phyloP scores from a whole-genome alignment of 106 monocot species.

The Posidonia australis region DNA sequence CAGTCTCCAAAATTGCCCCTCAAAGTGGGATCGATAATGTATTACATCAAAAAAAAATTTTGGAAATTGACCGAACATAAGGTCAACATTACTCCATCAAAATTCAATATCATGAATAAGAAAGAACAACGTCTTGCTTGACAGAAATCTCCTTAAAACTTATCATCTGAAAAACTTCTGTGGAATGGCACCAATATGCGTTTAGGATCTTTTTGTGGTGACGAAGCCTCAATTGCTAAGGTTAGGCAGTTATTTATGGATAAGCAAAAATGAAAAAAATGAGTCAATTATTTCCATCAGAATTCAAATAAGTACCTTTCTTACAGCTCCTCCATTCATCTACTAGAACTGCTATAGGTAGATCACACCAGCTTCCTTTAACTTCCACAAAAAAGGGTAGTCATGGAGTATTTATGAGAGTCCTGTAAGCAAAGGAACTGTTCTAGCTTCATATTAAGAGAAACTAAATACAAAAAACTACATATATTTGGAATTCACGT shows the following conservation, averaged over 20 bases:
- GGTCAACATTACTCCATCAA: too few relatives aligned
- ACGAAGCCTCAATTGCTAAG: slow-evolving; percentile 66
- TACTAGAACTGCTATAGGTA: slow-evolving; percentile 54
- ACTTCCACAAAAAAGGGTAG: slow-evolving; percentile 39
- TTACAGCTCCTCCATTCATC: slow-evolving; percentile 89
- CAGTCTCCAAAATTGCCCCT: too few relatives aligned
- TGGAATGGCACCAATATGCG: slow-evolving; percentile 36
- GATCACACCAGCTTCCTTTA: slow-evolving; percentile 82
- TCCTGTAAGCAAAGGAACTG: slow-evolving; percentile 5
- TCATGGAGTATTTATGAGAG: slow-evolving; percentile 1
- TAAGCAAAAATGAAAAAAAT: slow-evolving; percentile 8
- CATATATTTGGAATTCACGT: background rate
- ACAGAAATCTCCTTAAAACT: background rate
- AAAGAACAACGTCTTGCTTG: background rate
- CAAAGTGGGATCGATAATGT: too few relatives aligned
- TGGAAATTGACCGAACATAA: too few relatives aligned
- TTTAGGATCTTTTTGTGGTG: slow-evolving; percentile 54
- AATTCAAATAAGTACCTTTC: slow-evolving; percentile 40
- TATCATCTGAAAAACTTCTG: slow-evolving; percentile 36
- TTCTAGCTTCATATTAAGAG: background rate
- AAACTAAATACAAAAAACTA: background rate
- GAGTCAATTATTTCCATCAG: background rate
- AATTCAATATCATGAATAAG: background rate
- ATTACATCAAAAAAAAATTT: too few relatives aligned
- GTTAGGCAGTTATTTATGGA: background rate